Base-by-base conservation (phyloP, 78 protist genomes). In the Chrysochromulina parva region DNA sequence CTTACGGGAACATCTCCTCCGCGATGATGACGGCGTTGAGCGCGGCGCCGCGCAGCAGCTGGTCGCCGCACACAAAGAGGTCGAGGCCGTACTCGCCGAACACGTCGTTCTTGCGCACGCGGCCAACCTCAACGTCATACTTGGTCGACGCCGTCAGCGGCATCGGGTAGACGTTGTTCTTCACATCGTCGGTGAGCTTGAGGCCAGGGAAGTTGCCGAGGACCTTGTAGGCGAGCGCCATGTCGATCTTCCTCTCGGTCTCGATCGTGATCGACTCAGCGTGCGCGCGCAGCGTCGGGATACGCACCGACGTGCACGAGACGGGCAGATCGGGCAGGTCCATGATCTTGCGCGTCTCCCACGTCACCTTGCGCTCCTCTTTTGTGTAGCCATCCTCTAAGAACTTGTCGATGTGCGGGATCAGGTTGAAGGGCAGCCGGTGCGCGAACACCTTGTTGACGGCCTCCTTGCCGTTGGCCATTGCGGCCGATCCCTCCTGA, bases 41-140 rank as follows among this genome's bases (percentile, higher is more conserved):
- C 19, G 92, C 92, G n/a, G 91, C 91, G 86, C 91, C 91, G 22
- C 85, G 82, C n/a, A 88, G 91, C 57, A 88, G 91, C 91, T 88
- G 91, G 54, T 88, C 86, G 19, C 92, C 92, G 88, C 92, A 89
- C 17, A 76, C 92, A 26, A 89, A 89, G n/a, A 89, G 47, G 57
- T 89, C 92, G 62, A 78, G 86, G 14, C 86, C 86, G 60, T 24
- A n/a, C 19, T 78, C 86, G 14, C 92, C 86, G 60, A 89, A 89
- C 20, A 89, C 92, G 22, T 74, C 62, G 73, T 73, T 73, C 92
- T 89, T 82, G 60, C 92, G 85, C 48, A 89, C 65, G 76, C 92
- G 92, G 38, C 92, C 92, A 47, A 89, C 92, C 88, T 89, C 92
- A 55, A 89, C 88, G 87, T 57, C 80, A 60, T 89, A 89, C 78